Evolutionary conservation across 148 eudicot species (phyloP).

Genomic region (Simmondsia chinensis): DNA sequence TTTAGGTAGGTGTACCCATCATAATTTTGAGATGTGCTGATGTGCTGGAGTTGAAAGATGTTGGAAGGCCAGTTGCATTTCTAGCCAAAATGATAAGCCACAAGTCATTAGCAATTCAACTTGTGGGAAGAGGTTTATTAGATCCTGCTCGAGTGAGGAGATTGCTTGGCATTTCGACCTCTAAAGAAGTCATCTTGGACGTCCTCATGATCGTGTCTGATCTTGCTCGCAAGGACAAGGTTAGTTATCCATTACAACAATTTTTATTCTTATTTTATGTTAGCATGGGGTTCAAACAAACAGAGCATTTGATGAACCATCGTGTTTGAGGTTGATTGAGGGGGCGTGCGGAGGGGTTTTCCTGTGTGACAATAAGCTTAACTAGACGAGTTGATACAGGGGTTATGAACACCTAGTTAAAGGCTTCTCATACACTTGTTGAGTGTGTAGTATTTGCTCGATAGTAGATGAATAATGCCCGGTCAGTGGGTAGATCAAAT

Average conservation of each 20-base stretch:
- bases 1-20: constrained; percentile 69
- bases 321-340: too few relatives aligned
- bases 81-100: constrained; percentile 75
- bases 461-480: too few relatives aligned
- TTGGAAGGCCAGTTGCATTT: constrained; percentile 73
- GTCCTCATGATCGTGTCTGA: constrained; percentile 86
- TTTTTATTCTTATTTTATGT: too few relatives aligned
- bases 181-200: constrained; percentile 74
- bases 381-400: too few relatives aligned
- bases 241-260: constrained; percentile 12
- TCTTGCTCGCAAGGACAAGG: constrained; percentile 99
- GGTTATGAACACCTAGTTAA: too few relatives aligned
- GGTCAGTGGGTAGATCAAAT: too few relatives aligned
- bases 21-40: constrained; percentile 68
- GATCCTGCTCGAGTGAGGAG: constrained; percentile 60
- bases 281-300: not conserved
- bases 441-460: too few relatives aligned
- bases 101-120: constrained; percentile 64
- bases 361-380: too few relatives aligned
- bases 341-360: too few relatives aligned
- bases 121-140: constrained; percentile 71
- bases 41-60: constrained; percentile 65
- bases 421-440: too few relatives aligned
- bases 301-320: too few relatives aligned
- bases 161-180: constrained; percentile 57